A percentile compares a stretch with the other conserved stretches of the same genome.
These are phyloP conservation scores for Chrysoporthe puriensis DNA, from an alignment of 2,329 filamentous ascomycete species.

Conservation along the genomic window DNA sequence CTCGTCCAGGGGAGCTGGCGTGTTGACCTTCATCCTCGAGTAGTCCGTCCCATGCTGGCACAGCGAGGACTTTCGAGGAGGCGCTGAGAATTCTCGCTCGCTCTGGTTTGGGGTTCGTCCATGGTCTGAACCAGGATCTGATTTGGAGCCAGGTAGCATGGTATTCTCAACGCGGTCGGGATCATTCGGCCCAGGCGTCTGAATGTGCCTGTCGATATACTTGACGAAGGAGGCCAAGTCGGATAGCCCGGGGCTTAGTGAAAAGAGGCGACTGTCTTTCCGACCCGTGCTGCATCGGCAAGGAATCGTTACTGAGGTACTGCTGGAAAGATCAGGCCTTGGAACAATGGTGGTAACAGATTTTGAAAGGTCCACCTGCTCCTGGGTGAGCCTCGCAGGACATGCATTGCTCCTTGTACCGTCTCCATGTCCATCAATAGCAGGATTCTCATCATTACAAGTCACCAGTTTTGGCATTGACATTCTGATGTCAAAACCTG, in stretches of 20 bases:
- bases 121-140: not conserved
- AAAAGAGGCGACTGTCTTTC: conserved; percentile 31
- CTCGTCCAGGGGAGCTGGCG: conserved; percentile 6
- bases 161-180: not conserved
- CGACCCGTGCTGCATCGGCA: conserved; percentile 11
- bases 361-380: not conserved
- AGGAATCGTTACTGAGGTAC: not conserved
- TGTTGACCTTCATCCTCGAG: conserved; percentile 14
- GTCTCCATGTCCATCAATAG: not conserved
- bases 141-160: not conserved
- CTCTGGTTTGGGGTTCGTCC: not conserved
- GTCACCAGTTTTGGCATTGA: not conserved
- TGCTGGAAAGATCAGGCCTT: not conserved
- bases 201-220: conserved; percentile 29
- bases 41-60: conserved; percentile 20
- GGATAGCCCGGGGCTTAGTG: conserved; percentile 31
- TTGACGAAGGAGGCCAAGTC: conserved; percentile 34
- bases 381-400: not conserved
- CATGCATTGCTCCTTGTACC: not conserved
- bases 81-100: conserved; percentile 3
- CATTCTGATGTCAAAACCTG: not conserved
- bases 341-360: not conserved
- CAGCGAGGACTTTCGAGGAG: conserved; percentile 25
- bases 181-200: conserved; percentile 3
- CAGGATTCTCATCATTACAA: not conserved